Percentiles rank a stretch among this genome's conserved stretches.
These are phyloP conservation scores for Camelina hispida DNA, from an alignment of 345 rosid genomes.

Conservation along the genomic window DNA sequence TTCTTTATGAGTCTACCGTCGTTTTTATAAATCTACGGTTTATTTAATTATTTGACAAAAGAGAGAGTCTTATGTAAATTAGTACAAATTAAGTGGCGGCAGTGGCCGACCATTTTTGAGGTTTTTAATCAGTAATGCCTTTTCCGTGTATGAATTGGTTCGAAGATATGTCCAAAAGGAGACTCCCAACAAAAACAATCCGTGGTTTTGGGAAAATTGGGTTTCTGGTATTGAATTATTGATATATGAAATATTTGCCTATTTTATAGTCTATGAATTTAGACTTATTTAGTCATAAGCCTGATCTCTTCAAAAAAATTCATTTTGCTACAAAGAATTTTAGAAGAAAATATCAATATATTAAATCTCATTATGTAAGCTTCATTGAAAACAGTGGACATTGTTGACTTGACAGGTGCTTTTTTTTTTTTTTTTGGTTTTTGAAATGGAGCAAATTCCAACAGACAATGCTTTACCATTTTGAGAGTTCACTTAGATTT, in stretches of 20 bases:
- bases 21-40: constrained; percentile 6
- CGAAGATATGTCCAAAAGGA: constrained; percentile 20
- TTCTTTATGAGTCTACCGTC: constrained; percentile 10
- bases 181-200: constrained; percentile 4
- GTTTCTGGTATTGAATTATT: too few species aligned
- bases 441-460: neutral
- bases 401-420: too few species aligned
- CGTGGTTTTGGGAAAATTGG: constrained; percentile 8
- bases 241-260: too few species aligned
- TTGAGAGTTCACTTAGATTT: neutral
- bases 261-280: neutral
- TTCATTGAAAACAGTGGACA: too few species aligned
- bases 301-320: too few species aligned
- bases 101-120: constrained; percentile 39
- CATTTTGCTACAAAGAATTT: too few species aligned
- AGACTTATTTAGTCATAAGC: too few species aligned
- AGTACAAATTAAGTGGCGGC: constrained; percentile 37
- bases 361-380: too few species aligned
- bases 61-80: neutral
- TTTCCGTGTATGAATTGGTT: constrained; percentile 11
- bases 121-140: neutral
- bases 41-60: neutral
- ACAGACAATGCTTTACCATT: too few species aligned
- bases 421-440: neutral
- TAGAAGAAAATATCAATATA: too few species aligned